Evolutionary conservation across 208 protist species (phyloP).

Genomic region (Entamoeba moshkovskii): DNA sequence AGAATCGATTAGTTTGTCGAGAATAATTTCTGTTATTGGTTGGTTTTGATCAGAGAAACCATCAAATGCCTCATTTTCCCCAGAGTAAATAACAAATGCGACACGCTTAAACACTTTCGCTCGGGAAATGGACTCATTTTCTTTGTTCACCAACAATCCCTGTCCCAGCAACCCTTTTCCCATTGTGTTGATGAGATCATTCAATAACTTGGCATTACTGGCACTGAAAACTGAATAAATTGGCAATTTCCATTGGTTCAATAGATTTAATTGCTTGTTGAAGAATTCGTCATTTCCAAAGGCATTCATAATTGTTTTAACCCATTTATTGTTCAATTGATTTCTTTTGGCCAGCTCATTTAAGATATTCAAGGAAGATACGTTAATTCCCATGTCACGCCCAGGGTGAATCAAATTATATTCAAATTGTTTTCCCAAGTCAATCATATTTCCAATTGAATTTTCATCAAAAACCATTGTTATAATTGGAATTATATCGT

Average conservation of each 20-base stretch:
- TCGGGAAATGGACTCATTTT: not conserved
- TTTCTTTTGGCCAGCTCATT: not conserved
- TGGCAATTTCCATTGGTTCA: not conserved
- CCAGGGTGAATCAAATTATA: not conserved
- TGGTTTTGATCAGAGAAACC: not conserved
- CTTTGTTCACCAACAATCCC: not conserved
- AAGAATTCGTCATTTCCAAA: not conserved
- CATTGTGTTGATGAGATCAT: not conserved
- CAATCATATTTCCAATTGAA: not conserved
- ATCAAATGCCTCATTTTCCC: not conserved
- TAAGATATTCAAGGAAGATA: not conserved
- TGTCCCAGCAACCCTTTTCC: not conserved
- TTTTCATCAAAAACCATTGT: not conserved
- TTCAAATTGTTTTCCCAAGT: not conserved
- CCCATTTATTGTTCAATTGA: not conserved
- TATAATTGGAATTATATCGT: not conserved
- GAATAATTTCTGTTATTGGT: not conserved
- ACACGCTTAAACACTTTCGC: not conserved
- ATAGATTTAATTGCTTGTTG: not conserved
- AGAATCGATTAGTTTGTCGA: not conserved
- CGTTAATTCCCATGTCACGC: not conserved
- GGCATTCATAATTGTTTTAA: not conserved
- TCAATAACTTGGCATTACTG: not conserved
- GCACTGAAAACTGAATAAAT: not conserved
- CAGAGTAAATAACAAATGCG: not conserved